Base-by-base conservation (phyloP, 108 stramenopile genomes). In the Cylindrotheca closterium region DNA sequence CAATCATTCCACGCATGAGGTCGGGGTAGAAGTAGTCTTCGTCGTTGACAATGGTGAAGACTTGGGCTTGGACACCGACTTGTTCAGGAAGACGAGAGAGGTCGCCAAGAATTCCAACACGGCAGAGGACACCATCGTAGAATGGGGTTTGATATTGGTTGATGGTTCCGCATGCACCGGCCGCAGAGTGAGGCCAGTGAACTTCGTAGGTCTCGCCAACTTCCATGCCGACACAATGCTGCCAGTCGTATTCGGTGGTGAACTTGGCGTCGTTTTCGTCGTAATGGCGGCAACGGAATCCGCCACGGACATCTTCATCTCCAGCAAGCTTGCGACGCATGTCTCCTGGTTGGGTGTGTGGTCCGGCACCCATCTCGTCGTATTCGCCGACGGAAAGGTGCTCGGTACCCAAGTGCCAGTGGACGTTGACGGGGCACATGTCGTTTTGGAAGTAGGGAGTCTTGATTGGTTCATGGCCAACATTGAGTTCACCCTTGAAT, bases 371-470 rank as follows among this genome's bases (percentile, higher is more conserved):
- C 26, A 61, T 68, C 55, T 84, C 82, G 51, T 85, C 87, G 54
- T 56, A 88, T 60, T 88, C 67, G 30, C 87, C 87, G 49, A 28
- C 34, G 3, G 79, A 81, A 51, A 69, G 76, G 74, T 88, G 87
- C 78, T 88, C 87, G 49, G 87, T 54, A 34, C 87, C 87, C 58
- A 83, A 63, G 60, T 87, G 86, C 86, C 86, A 87, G 55, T 87
- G 87, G 28, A 85, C 80, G 55, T 88, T 88, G 63, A 83, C 84
- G 24, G 84, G 82, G 55, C 85, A 87, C 65, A 83, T 67, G 8
- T 45, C 47, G 45, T 58, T 58, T 24, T 66, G 55, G 22, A 34
- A 74, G 72, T 77, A 83, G 32, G 54, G 30, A 27, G 51, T 74
- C n/a, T 55, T 79, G 48, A 68, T 79, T 47, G 82, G 82, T 3